Base-by-base conservation (phyloP, 2,329 filamentous ascomycete genomes). In the Reticulascus tulasneorum region DNA sequence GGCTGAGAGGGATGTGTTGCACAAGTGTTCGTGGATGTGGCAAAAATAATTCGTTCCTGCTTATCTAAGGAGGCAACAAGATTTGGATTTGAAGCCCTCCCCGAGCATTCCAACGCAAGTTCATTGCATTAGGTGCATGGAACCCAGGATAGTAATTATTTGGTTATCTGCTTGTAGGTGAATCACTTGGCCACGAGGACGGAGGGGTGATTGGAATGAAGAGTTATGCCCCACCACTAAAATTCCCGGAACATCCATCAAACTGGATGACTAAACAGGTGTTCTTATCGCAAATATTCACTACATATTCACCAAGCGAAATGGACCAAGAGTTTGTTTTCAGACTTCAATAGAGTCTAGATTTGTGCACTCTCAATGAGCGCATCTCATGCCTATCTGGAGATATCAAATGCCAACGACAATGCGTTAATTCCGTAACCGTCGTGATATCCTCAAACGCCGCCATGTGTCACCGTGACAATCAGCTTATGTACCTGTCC, bases 341-440 rank as follows among this genome's bases (percentile, higher is more conserved):
- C 3, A 41, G 34, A 44, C 38, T 39, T 28, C 22, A 25, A 35
- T 27, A 19, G 21, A 38, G 42, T 46, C 25, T 45, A n/a, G 35
- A 46, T 47, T 47, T 22, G 11, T 17, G 35, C 45, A 35, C 20
- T 42, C 22, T 23, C 11, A n/a, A 3, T 22, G 27, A 27, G 41
- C 44, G 38, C 40, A 21, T 11, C 18, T 30, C 35, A 36, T 36
- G 33, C 28, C 33, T 38, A 34, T 44, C 37, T 26, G 31, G 29
- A 35, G 29, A 29, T 38, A 42, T 40, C 35, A 26, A 22, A 34
- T 21, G 32, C 24, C 42, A 33, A 47, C 45, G 43, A 25, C 38
- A 37, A 44, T 48, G 29, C 36, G 24, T 37, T 31, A 31, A 33
- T 47, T 41, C 52, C 47, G 17, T 32, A 30, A 55, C 54, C 54